These are phyloP conservation scores for Solanum hybrid DNA, from an alignment of 305 asterid genomes.

Conservation along the genomic window DNA sequence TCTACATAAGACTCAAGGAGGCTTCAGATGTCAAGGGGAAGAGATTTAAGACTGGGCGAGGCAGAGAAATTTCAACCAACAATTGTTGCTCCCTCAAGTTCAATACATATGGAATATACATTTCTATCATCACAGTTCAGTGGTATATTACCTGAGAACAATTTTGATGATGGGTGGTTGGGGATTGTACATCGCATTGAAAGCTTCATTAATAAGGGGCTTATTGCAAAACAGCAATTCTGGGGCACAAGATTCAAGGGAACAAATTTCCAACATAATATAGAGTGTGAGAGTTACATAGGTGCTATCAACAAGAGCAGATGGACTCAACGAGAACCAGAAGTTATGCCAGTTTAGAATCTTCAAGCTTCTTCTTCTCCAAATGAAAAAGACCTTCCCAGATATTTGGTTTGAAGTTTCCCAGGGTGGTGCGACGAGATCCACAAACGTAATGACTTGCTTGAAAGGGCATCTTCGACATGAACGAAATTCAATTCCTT, in stretches of 20 bases:
- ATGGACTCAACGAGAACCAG: not conserved
- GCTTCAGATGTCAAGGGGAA: too few relatives aligned
- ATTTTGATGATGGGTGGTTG: not conserved
- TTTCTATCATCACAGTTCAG: not conserved
- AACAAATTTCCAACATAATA: not conserved
- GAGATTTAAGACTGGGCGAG: too few relatives aligned
- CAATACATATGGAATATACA: too few relatives aligned
- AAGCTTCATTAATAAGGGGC: not conserved
- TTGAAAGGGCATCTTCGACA: not conserved
- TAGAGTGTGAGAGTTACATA: too few relatives aligned
- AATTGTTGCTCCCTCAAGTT: too few relatives aligned
- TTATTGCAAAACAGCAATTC: not conserved
- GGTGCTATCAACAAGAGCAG: not conserved
- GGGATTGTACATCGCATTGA: not conserved
- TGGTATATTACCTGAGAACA: not conserved
- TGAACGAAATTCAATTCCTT: not conserved
- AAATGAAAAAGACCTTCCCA: not conserved
- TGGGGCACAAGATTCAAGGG: not conserved
- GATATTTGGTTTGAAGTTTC: not conserved
- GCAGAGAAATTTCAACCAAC: too few relatives aligned
- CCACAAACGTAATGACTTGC: not conserved
- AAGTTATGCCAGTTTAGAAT: not conserved
- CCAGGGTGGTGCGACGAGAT: too few relatives aligned
- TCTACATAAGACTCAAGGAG: too few relatives aligned
- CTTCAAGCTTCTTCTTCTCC: not conserved